A percentile compares a stretch with the other conserved stretches of the same genome.
These are phyloP conservation scores for Lasiodiplodia sp. DNA, from an alignment of 2,329 filamentous ascomycete genomes.

Conservation along the genomic window DNA sequence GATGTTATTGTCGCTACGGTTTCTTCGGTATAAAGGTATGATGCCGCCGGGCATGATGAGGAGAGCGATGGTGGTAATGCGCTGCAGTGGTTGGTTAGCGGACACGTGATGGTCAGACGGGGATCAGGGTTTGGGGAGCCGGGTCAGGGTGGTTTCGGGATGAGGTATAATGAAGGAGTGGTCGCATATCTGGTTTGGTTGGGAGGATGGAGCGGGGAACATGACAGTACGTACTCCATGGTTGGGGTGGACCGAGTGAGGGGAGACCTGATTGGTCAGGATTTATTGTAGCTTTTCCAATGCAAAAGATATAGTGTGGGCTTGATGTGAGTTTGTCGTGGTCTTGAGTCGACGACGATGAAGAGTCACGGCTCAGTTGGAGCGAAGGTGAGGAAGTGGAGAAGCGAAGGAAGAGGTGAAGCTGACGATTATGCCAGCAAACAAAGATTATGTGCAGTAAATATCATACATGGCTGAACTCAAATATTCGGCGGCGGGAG, in stretches of 20 bases:
- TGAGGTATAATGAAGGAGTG: not conserved
- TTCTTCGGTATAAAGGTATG: not conserved
- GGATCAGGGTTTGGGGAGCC: conserved; percentile 4
- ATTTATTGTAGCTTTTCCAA: not conserved
- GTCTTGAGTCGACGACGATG: not conserved
- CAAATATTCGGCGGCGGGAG: not conserved
- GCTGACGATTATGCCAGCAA: not conserved
- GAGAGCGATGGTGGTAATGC: not conserved
- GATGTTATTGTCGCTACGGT: not conserved
- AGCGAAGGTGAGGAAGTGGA: conserved; percentile 4
- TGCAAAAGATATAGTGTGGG: not conserved
- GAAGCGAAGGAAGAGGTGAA: not conserved
- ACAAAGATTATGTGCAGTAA: conserved; percentile 10
- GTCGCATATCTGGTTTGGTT: not conserved
- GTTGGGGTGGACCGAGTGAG: not conserved
- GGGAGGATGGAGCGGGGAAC: conserved; percentile 5
- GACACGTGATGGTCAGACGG: not conserved
- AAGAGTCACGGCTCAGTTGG: not conserved
- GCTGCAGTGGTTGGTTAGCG: not conserved
- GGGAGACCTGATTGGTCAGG: not conserved
- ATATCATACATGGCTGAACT: conserved; percentile 1
- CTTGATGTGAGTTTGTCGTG: not conserved
- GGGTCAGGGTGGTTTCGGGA: not conserved
- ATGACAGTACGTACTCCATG: conserved; percentile 17
- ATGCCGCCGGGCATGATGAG: not conserved